Percentiles rank a stretch among this genome's conserved stretches.
Evolutionary conservation across 441 rosid genomes (phyloP).

Genomic region (Monsonia emarginata): DNA sequence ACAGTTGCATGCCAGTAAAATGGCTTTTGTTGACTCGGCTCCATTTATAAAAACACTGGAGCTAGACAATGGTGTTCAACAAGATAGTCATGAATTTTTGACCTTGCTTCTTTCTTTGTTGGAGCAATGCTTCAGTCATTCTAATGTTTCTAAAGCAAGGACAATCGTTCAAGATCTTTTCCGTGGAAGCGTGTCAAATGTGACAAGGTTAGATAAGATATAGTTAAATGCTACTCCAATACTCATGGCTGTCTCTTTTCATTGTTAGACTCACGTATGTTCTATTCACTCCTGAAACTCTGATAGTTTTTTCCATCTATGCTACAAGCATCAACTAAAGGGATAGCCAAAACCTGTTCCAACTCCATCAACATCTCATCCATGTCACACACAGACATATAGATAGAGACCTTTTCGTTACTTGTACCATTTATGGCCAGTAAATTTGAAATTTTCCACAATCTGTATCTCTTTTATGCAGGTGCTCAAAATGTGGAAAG

Average conservation of each 20-base stretch:
- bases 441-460: background rate
- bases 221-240: constrained; percentile 5
- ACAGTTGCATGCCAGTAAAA: constrained; percentile 68
- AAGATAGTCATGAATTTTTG: constrained; percentile 94
- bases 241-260: background rate
- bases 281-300: background rate
- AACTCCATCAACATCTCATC: too few species aligned
- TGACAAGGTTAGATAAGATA: constrained; percentile 67
- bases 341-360: background rate
- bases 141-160: constrained; percentile 48
- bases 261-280: background rate
- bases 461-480: constrained; percentile 15
- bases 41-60: constrained; percentile 85
- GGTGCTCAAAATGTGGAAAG: constrained; percentile 83
- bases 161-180: constrained; percentile 91
- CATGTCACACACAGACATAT: too few species aligned
- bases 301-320: background rate
- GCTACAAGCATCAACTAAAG: background rate
- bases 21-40: constrained; percentile 82
- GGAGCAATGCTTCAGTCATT: constrained; percentile 72
- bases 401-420: too few species aligned
- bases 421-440: too few species aligned
- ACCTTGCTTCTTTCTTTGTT: constrained; percentile 88
- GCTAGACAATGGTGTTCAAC: constrained; percentile 90
- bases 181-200: constrained; percentile 94